phyloP scores from a whole-genome alignment of 225 moss, liverwort and hornwort genomes.

The Polytrichum formosum region DNA sequence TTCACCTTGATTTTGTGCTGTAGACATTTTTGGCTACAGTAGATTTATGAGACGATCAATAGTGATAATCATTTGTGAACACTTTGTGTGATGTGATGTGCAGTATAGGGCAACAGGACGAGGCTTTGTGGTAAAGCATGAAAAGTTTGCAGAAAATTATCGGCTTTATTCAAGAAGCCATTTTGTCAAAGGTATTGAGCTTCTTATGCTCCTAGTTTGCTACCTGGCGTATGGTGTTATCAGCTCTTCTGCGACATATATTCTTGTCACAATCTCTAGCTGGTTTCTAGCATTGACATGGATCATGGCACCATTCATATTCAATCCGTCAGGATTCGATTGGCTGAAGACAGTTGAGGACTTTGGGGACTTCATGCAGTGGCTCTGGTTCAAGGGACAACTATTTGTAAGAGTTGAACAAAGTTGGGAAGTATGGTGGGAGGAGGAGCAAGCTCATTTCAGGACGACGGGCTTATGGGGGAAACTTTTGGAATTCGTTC shows the following conservation, averaged over 20 bases:
- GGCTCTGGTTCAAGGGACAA: constrained; percentile 85
- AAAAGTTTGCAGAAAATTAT: constrained; percentile 78
- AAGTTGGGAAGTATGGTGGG: constrained; percentile 95
- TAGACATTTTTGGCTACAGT: too few species aligned
- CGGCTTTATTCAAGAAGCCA: constrained; percentile 83
- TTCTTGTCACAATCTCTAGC: constrained; percentile 78
- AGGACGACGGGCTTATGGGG: constrained; percentile 80
- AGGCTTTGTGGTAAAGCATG: constrained; percentile 89
- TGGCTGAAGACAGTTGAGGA: constrained; percentile 93
- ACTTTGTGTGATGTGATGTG: constrained; percentile 5
- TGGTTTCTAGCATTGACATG: constrained; percentile 92
- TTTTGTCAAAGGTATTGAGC: constrained; percentile 85
- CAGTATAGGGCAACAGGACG: constrained; percentile 96
- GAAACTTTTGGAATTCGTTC: constrained; percentile 65
- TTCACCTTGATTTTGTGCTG: background rate
- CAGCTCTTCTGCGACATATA: constrained; percentile 58
- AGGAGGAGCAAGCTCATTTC: constrained; percentile 83
- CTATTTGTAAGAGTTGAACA: constrained; percentile 66
- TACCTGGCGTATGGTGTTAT: constrained; percentile 69
- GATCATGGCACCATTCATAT: constrained; percentile 84
- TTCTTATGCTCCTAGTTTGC: constrained; percentile 73
- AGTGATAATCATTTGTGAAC: too few species aligned
- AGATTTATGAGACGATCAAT: too few species aligned
- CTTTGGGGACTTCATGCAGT: constrained; percentile 80
- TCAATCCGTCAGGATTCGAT: constrained; percentile 96